Evolutionary conservation across 352 stramenopile genomes (phyloP).

Genomic region (Elongisporangium anandrum): DNA sequence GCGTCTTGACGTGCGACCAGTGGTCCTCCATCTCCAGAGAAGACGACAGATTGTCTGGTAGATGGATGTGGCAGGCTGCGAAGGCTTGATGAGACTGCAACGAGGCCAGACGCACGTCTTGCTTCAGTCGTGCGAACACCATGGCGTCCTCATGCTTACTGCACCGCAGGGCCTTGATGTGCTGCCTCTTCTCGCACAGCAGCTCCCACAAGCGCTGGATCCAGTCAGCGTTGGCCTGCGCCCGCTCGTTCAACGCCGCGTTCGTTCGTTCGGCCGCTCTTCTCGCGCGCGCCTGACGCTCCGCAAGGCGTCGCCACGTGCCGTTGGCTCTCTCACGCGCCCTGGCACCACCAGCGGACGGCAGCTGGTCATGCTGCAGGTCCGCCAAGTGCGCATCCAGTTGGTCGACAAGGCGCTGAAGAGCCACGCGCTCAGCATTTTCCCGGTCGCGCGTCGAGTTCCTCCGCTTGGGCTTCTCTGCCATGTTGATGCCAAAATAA

Average conservation of each 20-base stretch:
- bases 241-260: constrained; percentile 2
- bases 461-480: too few species aligned
- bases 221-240: constrained; percentile 23
- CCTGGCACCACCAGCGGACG: not conserved
- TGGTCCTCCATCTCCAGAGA: constrained; percentile 2
- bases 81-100: not conserved
- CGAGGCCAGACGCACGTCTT: not conserved
- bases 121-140: constrained; percentile 1
- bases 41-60: not conserved
- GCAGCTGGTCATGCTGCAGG: constrained; percentile 1
- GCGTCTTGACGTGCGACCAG: constrained; percentile 11
- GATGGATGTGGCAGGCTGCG: not conserved
- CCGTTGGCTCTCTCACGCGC: not conserved
- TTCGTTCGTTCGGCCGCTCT: constrained; percentile 9
- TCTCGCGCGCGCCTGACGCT: constrained; percentile 11
- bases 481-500: too few species aligned
- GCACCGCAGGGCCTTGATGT: too few species aligned
- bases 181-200: constrained; percentile 9
- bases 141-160: not conserved
- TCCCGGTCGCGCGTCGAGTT: constrained; percentile 23
- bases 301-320: constrained; percentile 11
- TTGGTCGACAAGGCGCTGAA: constrained; percentile 10
- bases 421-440: constrained; percentile 13
- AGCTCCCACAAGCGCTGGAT: constrained; percentile 23
- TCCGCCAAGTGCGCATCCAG: constrained; percentile 6